These are phyloP conservation scores for Hylodesmum podocarpum DNA, from an alignment of 306 rosid species.

Conservation along the genomic window DNA sequence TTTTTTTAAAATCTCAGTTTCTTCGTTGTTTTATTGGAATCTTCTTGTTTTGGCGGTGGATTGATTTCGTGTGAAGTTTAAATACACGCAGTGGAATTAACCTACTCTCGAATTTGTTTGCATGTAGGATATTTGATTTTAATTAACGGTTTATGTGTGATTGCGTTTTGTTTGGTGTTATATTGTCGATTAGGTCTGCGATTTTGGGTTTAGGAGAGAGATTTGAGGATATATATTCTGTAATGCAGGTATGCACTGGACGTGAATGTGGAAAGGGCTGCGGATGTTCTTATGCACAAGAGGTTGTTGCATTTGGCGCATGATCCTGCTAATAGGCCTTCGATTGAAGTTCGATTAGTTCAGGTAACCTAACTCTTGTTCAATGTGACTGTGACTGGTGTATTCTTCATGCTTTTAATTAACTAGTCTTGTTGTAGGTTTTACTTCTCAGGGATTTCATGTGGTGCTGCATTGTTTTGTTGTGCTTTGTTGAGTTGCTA, in stretches of 20 bases:
- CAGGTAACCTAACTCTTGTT: constrained; percentile 57
- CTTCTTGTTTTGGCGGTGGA: background rate
- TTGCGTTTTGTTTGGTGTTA: background rate
- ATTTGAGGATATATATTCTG: constrained; percentile 34
- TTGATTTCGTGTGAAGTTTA: constrained; percentile 15
- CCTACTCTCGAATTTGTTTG: background rate
- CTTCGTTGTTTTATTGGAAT: background rate
- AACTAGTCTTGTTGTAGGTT: background rate
- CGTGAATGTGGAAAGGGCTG: constrained; percentile 97
- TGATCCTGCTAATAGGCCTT: constrained; percentile 86
- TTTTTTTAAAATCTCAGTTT: background rate
- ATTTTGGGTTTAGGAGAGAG: constrained; percentile 12
- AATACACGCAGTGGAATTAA: background rate
- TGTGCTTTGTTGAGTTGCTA: background rate
- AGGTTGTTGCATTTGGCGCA: constrained; percentile 81
- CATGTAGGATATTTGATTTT: background rate
- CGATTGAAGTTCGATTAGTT: constrained; percentile 93
- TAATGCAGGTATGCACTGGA: constrained; percentile 83
- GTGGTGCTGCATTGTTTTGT: background rate
- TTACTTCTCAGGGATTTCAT: background rate
- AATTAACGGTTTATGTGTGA: constrained; percentile 1
- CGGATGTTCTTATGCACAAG: constrained; percentile 94
- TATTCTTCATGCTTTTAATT: constrained; percentile 18
- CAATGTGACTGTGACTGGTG: background rate
- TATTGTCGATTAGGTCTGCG: constrained; percentile 15